Base-by-base conservation (phyloP, 371 early-diverging fungal genomes). In the Syncephalastrum monosporum region DNA sequence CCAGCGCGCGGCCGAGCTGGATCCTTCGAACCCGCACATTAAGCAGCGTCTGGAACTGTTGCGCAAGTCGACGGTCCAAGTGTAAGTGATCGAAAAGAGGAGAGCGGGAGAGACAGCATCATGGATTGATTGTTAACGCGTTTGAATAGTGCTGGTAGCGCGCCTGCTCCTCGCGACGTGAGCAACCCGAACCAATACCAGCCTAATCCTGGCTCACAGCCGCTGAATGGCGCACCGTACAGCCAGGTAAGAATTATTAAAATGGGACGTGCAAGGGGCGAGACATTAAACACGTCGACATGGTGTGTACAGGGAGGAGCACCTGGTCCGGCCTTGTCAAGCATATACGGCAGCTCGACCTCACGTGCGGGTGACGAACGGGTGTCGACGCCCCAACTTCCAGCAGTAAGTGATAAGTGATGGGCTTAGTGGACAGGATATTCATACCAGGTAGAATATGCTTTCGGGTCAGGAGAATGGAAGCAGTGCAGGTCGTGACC, bases 1-100 rank as follows among this genome's bases (percentile, higher is more conserved):
- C 73, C 84, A 90, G 54, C 87, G 94, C 15, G 99, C 98, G 1
- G 60, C 60, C 16, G 60, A 60, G 24, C 43, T 60, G 25, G 60
- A 60, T 23, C 56, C 56, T 1, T 75, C 70, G 5, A 79, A 79
- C 47, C 79, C 86, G 8, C 86, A 88, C 49, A 93, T 96, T 43
- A 92, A 93, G 67, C 92, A 94, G 69, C 81, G 93, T 16, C 67
- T 95, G n/a, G 82, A 81, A 44, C 69, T 79, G 41, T 53, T 87
- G 51, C 74, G 82, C 56, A 77, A 75, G 47, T 71, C 75, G 88
- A 46, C 95, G 90, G 64, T 93, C 88, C 24, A 90, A 89, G 72
- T 86, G 92, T 72, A 76, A 91, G 15, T 69, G 88, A 13, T 61
- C 56, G 15, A 46, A 50, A 54, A 45, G 61, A 63, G 56, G 21